Conservation (phyloP, 306 rosid species). For the Leucaena leucocephala region DNA sequence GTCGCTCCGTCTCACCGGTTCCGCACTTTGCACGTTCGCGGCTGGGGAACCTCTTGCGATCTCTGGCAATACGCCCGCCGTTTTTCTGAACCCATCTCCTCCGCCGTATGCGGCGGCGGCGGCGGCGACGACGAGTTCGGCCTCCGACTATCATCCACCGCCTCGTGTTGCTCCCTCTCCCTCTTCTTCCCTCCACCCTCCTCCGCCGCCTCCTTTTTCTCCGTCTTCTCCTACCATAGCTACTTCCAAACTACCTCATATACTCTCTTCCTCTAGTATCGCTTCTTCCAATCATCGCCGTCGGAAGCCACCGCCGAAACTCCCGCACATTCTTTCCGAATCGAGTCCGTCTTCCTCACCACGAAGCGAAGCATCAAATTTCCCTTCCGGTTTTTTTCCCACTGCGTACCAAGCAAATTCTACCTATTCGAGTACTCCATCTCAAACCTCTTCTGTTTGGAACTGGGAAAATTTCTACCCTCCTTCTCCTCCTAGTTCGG, state of each 20-base stretch:
- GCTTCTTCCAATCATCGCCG: slow-evolving; percentile 43
- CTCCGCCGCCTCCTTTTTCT: slow-evolving; percentile 36
- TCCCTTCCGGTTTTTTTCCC: slow-evolving; percentile 51
- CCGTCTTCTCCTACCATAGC: slow-evolving; percentile 60
- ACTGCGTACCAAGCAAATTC: slow-evolving; percentile 72
- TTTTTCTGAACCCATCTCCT: slow-evolving; percentile 59
- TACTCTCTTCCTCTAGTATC: slow-evolving; percentile 45
- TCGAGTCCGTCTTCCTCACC: slow-evolving; percentile 71
- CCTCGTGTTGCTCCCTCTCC: slow-evolving; percentile 51
- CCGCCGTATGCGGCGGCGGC: slow-evolving; percentile 21
- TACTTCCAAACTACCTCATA: slow-evolving; percentile 68
- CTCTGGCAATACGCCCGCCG: slow-evolving; percentile 83
- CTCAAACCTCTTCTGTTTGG: slow-evolving; percentile 92
- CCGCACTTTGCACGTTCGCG: slow-evolving; percentile 75
- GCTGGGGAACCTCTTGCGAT: slow-evolving; percentile 74
- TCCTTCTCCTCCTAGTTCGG: slow-evolving; percentile 94
- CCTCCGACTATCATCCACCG: slow-evolving; percentile 32
- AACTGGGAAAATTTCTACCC: slow-evolving; percentile 97
- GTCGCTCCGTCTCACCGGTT: slow-evolving; percentile 85
- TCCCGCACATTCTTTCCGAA: slow-evolving; percentile 92
- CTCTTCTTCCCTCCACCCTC: slow-evolving; percentile 50
- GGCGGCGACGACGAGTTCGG: background rate
- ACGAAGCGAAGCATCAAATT: slow-evolving; percentile 56
- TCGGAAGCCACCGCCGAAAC: slow-evolving; percentile 62
- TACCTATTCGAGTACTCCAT: slow-evolving; percentile 84